These are phyloP conservation scores for Remersonia thermophila DNA, from an alignment of 2,329 filamentous ascomycete genomes.

Conservation along the genomic window DNA sequence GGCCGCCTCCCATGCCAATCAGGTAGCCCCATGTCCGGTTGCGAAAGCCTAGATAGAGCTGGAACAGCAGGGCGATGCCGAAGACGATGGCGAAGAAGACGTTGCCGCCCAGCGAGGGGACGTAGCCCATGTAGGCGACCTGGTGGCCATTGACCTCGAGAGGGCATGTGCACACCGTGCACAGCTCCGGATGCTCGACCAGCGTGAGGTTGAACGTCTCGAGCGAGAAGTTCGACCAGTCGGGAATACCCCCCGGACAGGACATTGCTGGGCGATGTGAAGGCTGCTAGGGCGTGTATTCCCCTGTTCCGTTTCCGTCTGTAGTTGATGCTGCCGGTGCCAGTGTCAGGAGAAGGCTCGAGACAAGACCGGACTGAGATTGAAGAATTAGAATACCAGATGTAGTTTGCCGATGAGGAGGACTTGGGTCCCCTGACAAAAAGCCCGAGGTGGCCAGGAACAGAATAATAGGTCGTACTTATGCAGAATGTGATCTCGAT, in stretches of 20 bases:
- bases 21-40: slow-evolving; percentile 12
- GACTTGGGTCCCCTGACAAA: no score
- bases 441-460: no score
- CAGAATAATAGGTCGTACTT: no score
- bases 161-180: slow-evolving; percentile 7
- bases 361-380: no score
- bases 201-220: slow-evolving; percentile 5
- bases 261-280: not conserved
- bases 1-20: slow-evolving; percentile 26
- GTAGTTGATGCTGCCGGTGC: no score
- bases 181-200: slow-evolving; percentile 1
- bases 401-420: no score
- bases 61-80: slow-evolving; percentile 7
- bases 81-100: slow-evolving; percentile 13
- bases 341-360: slow-evolving; percentile 5
- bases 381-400: no score
- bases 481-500: no score
- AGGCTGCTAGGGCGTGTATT: no score
- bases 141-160: slow-evolving; percentile 4
- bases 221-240: slow-evolving; percentile 5
- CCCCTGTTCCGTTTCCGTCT: no score
- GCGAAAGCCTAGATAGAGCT: slow-evolving; percentile 9
- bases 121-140: slow-evolving; percentile 2
- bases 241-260: slow-evolving; percentile 4
- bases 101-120: slow-evolving; percentile 20